Percentiles rank a stretch among this genome's conserved stretches.
Evolutionary conservation across 1,139 yeast genomes (phyloP).

Genomic region (Taphrina confusa): DNA sequence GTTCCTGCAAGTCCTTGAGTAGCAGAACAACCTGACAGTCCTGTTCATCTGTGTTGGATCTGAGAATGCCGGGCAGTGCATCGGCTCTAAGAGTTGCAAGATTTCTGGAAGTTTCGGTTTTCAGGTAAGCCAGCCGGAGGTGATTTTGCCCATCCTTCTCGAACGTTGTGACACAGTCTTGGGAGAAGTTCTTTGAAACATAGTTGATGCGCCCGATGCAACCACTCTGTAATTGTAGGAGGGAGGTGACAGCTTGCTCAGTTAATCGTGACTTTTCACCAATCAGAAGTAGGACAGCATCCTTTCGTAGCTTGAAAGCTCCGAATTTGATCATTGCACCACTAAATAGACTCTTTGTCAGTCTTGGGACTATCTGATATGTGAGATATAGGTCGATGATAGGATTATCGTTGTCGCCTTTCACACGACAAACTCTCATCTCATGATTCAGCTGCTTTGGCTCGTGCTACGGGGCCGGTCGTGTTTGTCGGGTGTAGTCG

Average conservation of each 20-base stretch:
- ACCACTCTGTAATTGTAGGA: slow-evolving; percentile 2
- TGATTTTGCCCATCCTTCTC: slow-evolving; percentile 5
- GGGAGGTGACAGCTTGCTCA: slow-evolving; percentile 5
- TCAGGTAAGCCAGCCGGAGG: slow-evolving; percentile 12
- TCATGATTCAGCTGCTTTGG: too few species aligned
- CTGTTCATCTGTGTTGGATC: slow-evolving; percentile 1
- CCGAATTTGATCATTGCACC: slow-evolving; percentile 14
- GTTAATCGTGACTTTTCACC: slow-evolving; percentile 25
- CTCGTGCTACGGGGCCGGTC: too few species aligned
- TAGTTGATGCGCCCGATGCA: slow-evolving; percentile 4
- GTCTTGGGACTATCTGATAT: too few species aligned
- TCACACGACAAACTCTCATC: too few species aligned
- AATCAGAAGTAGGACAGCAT: slow-evolving; percentile 8
- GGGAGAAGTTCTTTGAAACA: slow-evolving; percentile 20
- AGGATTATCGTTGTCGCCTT: too few species aligned
- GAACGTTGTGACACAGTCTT: slow-evolving; percentile 3
- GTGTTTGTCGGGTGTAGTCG: too few species aligned
- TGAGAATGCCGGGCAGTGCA: background rate
- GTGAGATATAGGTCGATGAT: too few species aligned
- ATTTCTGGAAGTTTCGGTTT: slow-evolving; percentile 8
- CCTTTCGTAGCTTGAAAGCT: slow-evolving; percentile 5
- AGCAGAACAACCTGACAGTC: slow-evolving; percentile 20
- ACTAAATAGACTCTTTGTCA: too few species aligned
- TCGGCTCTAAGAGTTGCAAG: slow-evolving; percentile 15
- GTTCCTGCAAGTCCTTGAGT: slow-evolving; percentile 13